Base-by-base conservation (phyloP, 148 eudicot species). In the Chenopodium quinoa region DNA sequence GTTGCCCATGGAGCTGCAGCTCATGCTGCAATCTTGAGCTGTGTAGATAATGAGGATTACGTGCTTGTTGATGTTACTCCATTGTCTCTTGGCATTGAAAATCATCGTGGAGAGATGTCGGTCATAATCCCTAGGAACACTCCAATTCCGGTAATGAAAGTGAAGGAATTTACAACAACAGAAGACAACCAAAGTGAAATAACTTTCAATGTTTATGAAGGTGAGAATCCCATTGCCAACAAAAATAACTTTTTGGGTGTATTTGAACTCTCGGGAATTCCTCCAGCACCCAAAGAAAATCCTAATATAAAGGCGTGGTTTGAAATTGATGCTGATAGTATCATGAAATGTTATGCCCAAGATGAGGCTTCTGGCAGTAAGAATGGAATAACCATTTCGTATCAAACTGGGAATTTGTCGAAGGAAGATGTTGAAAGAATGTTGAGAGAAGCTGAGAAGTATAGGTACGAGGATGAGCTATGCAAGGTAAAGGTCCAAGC, bases 1-100 rank as follows among this genome's bases (percentile, higher is more conserved):
- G 71, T 68, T 29, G 71, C 71, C 14, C 71, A 68, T 68, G 71
- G 71, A 3, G 71, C 71, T 29, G 71, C 71, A 29, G 71, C 71
- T 68, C 71, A 68, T 68, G 71, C 71, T 68, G 71, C 71, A 29
- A 44, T 68, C 2, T 29, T 68, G 71, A 68, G 29, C 71, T 68
- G 71, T 68, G 71, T 27, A 68, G 20, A 31, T 12, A 40, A 68
- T 68, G 17, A 68, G 71, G 13, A 29, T 29, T 68, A n/a, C 32
- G 44, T 29, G 71, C 71, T 68, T 68, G 11, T 29, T 31, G 71
- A 68, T 31, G 40, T 68, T 1, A 68, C 71, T 12, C 71, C 71
- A 29, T 14, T 68, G 14, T 68, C 71, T 31, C 71, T 68, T 10
- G 71, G 71, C 19, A 68, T 68, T 12, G 44, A 68, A 31, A 68